Conservation (phyloP, 129 eudicot genomes). For the Tagetes erecta region DNA sequence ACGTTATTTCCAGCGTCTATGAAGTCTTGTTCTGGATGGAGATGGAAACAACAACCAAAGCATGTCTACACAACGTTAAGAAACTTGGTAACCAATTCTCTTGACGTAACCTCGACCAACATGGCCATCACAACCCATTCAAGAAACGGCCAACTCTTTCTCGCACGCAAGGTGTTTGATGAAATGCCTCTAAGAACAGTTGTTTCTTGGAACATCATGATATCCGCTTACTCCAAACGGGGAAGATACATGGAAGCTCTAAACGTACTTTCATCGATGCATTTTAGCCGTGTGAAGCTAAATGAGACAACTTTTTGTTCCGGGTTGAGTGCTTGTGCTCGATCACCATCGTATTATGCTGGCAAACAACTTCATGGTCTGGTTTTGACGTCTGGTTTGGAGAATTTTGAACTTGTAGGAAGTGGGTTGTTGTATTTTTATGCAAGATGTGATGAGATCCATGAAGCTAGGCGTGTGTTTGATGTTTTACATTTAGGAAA, state of each 20-base stretch:
- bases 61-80: not conserved
- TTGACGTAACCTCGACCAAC: slow-evolving; percentile 34
- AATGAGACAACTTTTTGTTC: slow-evolving; percentile 52
- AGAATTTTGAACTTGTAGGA: slow-evolving; percentile 52
- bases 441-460: slow-evolving; percentile 44
- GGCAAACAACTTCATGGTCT: slow-evolving; percentile 65
- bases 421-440: slow-evolving; percentile 57
- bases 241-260: slow-evolving; percentile 45
- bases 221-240: slow-evolving; percentile 54
- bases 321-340: slow-evolving; percentile 52
- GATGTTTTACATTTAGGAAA: slow-evolving; percentile 49
- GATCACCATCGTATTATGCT: slow-evolving; percentile 22
- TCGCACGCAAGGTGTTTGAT: slow-evolving; percentile 66
- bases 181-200: slow-evolving; percentile 58
- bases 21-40: slow-evolving; percentile 12
- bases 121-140: slow-evolving; percentile 33
- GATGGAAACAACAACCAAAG: slow-evolving; percentile 30
- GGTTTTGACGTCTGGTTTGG: slow-evolving; percentile 50
- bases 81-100: not conserved
- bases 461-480: slow-evolving; percentile 55
- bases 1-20: not conserved
- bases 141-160: slow-evolving; percentile 40
- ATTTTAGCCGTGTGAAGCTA: slow-evolving; percentile 37
- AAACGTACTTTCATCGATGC: slow-evolving; percentile 53
- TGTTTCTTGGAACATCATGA: slow-evolving; percentile 71